Conservation (phyloP, 139 green algal genomes). For the Chlorella sp. region DNA sequence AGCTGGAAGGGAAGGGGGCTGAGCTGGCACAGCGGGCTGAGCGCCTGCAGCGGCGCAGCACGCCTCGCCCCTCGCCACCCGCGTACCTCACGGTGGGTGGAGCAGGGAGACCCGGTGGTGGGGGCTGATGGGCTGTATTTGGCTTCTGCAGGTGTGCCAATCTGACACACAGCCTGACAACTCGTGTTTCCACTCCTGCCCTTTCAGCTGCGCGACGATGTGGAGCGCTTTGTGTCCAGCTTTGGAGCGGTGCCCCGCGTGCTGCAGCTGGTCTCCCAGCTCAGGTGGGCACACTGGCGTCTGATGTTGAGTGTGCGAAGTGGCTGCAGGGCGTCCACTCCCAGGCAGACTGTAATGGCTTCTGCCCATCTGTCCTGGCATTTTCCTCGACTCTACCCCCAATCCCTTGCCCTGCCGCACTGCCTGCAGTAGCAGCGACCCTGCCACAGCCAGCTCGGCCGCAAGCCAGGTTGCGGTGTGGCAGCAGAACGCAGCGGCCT, state of each 20-base stretch:
- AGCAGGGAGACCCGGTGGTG: neutral
- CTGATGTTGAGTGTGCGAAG: neutral
- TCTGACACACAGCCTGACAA: too few relatives aligned
- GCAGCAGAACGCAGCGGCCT: slow-evolving; percentile 62
- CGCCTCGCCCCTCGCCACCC: slow-evolving; percentile 76
- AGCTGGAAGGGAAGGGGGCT: slow-evolving; percentile 7
- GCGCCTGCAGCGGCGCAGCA: slow-evolving; percentile 45
- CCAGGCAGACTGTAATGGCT: too few relatives aligned
- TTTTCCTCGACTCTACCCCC: too few relatives aligned
- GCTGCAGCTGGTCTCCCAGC: neutral
- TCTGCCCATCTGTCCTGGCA: too few relatives aligned
- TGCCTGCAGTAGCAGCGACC: slow-evolving; percentile 20
- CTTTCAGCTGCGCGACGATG: slow-evolving; percentile 47
- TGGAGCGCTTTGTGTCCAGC: slow-evolving; percentile 50
- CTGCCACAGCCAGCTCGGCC: neutral
- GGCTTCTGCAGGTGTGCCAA: neutral
- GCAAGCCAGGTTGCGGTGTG: slow-evolving; percentile 29
- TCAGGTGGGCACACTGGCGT: neutral
- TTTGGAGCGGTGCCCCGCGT: slow-evolving; percentile 30
- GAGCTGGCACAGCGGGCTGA: slow-evolving; percentile 26
- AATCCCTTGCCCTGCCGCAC: neutral
- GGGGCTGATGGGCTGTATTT: neutral
- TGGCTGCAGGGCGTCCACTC: too few relatives aligned
- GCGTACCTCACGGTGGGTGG: slow-evolving; percentile 61
- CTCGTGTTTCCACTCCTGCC: too few relatives aligned